Percentiles rank a stretch among this genome's conserved stretches.
Conservation (phyloP, 2,329 filamentous ascomycete species). For the Diaporthe helianthi region DNA sequence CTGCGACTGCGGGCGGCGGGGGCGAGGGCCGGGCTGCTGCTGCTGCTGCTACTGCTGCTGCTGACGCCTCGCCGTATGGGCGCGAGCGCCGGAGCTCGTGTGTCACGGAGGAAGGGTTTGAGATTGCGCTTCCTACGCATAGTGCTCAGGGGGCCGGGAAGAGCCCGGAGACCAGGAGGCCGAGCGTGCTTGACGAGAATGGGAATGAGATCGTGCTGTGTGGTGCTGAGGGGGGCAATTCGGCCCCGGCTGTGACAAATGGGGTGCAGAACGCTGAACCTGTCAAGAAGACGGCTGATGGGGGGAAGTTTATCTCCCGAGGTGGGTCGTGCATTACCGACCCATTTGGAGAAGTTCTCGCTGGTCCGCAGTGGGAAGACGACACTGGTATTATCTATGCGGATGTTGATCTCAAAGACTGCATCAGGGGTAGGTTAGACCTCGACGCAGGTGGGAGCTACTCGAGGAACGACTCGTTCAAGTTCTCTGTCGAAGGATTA, state of each 20-base stretch:
- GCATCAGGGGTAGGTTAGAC: conserved; percentile 80
- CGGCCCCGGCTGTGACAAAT: conserved; percentile 19
- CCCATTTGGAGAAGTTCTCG: conserved; percentile 79
- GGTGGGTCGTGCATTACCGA: conserved; percentile 86
- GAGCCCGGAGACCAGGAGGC: conserved; percentile 30
- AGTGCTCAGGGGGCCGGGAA: conserved; percentile 31
- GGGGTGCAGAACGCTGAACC: background rate
- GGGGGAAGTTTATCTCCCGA: conserved; percentile 64
- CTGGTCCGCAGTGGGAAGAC: conserved; percentile 86
- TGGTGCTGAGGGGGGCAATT: conserved; percentile 31
- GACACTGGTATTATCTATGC: conserved; percentile 69
- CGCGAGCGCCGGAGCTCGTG: conserved; percentile 48
- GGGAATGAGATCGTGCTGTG: conserved; percentile 53
- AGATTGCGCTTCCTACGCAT: conserved; percentile 51
- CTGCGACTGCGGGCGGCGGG: background rate
- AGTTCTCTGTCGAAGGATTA: conserved; percentile 64
- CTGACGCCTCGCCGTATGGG: conserved; percentile 51
- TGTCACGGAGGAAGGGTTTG: conserved; percentile 54
- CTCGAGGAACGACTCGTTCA: conserved; percentile 72
- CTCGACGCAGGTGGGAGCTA: conserved; percentile 87
- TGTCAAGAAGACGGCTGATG: conserved; percentile 43
- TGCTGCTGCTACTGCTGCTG: conserved; percentile 36
- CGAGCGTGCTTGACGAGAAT: conserved; percentile 42
- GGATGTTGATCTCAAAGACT: conserved; percentile 89
- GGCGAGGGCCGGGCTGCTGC: too few species aligned